Conservation (phyloP, 805 yeast genomes). For the Maudiozyma serrabonitensis region DNA sequence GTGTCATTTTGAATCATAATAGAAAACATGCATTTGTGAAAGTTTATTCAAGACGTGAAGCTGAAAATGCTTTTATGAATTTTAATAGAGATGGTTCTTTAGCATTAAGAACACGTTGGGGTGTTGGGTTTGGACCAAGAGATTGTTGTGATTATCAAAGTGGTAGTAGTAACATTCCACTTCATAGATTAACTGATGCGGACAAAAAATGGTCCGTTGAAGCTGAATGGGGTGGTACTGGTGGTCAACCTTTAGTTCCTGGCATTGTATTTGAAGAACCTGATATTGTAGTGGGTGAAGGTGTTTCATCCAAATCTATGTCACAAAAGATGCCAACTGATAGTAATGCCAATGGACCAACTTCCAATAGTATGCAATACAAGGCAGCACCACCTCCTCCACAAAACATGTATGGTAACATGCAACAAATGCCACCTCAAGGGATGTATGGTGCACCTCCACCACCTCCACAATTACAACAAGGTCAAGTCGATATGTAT, state of each 20-base stretch:
- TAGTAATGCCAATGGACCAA: slow-evolving; percentile 75
- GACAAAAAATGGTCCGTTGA: slow-evolving; percentile 80
- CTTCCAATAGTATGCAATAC: slow-evolving; percentile 44
- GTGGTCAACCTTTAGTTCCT: slow-evolving; percentile 68
- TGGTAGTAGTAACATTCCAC: slow-evolving; percentile 81
- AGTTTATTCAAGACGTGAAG: slow-evolving; percentile 84
- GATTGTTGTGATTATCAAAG: slow-evolving; percentile 94
- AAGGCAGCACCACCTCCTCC: slow-evolving; percentile 1
- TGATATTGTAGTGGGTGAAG: slow-evolving; percentile 92
- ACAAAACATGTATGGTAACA: slow-evolving; percentile 4
- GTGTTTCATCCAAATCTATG: slow-evolving; percentile 85
- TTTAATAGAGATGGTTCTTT: slow-evolving; percentile 59
- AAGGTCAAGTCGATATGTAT: slow-evolving; percentile 5
- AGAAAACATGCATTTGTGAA: slow-evolving; percentile 95
- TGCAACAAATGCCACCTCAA: slow-evolving; percentile 13
- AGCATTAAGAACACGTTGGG: slow-evolving; percentile 88
- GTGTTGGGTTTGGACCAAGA: slow-evolving; percentile 97
- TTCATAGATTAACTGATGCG: slow-evolving; percentile 85
- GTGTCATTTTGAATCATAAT: slow-evolving; percentile 76
- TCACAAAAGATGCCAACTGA: slow-evolving; percentile 89
- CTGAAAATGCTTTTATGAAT: slow-evolving; percentile 66
- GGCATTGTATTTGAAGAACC: slow-evolving; percentile 93
- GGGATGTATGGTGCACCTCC: slow-evolving; percentile 11
- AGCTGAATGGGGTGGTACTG: slow-evolving; percentile 97
- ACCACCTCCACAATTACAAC: slow-evolving; percentile 14